phyloP scores from a whole-genome alignment of 768 basidiomycete species.

The Galerina sulciceps region DNA sequence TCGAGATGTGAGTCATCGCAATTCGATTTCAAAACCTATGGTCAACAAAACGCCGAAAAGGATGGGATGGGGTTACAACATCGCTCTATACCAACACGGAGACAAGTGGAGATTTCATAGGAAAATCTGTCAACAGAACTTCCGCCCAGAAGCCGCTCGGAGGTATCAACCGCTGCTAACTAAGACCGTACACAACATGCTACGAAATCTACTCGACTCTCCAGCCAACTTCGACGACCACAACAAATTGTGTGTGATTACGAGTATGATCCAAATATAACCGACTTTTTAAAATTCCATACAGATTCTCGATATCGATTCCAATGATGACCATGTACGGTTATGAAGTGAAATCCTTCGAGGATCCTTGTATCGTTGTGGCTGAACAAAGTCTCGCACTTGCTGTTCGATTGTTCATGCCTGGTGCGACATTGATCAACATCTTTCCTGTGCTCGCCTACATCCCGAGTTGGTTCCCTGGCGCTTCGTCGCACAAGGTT shows the following conservation, averaged over 20 bases:
- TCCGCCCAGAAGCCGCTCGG: conserved; percentile 28
- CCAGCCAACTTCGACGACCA: neutral
- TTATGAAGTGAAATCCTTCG: conserved; percentile 13
- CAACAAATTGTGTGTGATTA: neutral
- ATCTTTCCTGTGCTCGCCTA: conserved; percentile 10
- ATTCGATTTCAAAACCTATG: too few relatives aligned
- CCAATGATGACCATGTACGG: conserved; percentile 20
- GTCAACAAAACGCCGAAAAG: neutral
- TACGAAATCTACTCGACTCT: conserved; percentile 25
- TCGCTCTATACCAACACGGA: conserved; percentile 36
- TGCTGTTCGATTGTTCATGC: neutral
- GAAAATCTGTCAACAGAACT: conserved; percentile 35
- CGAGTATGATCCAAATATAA: neutral
- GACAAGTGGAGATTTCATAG: conserved; percentile 39
- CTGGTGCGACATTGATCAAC: conserved; percentile 16
- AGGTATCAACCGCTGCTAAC: conserved; percentile 31
- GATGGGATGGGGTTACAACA: conserved; percentile 40
- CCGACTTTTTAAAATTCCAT: too few relatives aligned
- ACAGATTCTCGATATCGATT: conserved; percentile 3
- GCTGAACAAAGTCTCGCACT: conserved; percentile 1
- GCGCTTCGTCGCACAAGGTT: neutral
- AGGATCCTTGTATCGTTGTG: conserved; percentile 15
- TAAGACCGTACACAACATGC: conserved; percentile 30
- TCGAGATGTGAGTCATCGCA: neutral
- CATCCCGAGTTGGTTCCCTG: conserved; percentile 19